Evolutionary conservation across 2,329 filamentous ascomycete species (phyloP), one percentile per base, ranked within the genome.

Genomic region (Diplocarpon mali): DNA sequence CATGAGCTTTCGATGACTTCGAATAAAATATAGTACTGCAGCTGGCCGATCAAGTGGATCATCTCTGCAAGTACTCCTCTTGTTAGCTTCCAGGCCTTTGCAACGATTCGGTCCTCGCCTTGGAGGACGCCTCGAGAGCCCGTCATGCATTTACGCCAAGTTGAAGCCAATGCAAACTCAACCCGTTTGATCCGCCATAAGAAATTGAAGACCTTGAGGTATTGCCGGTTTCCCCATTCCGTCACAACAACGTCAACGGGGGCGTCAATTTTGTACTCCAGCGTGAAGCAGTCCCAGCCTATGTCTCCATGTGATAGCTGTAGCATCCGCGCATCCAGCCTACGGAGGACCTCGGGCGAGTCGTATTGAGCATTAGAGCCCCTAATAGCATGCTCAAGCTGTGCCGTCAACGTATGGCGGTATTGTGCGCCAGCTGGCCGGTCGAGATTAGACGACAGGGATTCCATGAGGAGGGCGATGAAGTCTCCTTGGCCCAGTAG

Each of bases 141-240:
- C 0, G 92, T 98, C 80, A 95, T 96, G 65, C 85, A 94, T 53
- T 89, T 84, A 46, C 92, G 80, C 89, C 92, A 98, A 34, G 87
- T 92, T 11, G 84, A 87, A 5, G 83, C 77, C 1, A 98, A 75
- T 0, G 86, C 89, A 59, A 96, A 98, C 60, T 98, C 92, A 41
- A 98, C 92, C 24, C 92, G 83, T 67, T 98, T 98, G 60, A 98
- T 87, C 51, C 92, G 83, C 90, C 92, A 98, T 2, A 98, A 74
- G 60, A 98, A 95, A 65, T 98, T 98, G 75, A 98, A 98, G 9
- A 98, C 87, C 62, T 96, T 96, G 56, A 98, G 80, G 62, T 98
- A 98, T 62, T 98, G 90, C 16, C 90, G 85, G 53, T 85, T 90
- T 37, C 88, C 89, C 78, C 89, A 95, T 35, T 93, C 87, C 0